Base-by-base conservation (phyloP, 2,329 filamentous ascomycete genomes). In the Trichoderma afroharzianum region DNA sequence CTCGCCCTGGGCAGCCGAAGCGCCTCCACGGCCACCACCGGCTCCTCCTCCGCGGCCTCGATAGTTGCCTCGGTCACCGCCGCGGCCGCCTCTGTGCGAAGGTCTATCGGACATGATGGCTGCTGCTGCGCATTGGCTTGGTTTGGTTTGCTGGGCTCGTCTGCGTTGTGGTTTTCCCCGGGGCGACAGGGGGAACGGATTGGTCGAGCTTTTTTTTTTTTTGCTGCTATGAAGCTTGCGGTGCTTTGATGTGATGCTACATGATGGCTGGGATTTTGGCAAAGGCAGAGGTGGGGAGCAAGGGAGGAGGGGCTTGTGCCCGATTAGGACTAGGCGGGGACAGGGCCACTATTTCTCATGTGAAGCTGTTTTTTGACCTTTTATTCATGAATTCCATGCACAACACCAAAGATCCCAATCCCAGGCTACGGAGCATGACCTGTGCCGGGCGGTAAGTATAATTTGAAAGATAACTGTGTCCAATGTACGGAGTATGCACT, bases 1-100 rank as follows among this genome's bases (percentile, higher is more conserved):
- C 83, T 97, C 93, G 76, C 87, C 83, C 74, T 88, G 84, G 73
- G 88, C 81, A 67, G 83, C 80, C n/a, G 78, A 79, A 47, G 79
- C 81, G 68, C 78, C 82, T 72, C 80, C 78, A 43, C 81, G 83
- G 71, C 84, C 87, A 73, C 84, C 87, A 73, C 83, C 80, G 76
- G 85, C 83, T 76, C 85, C 81, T 76, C 83, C 82, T 74, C 82
- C 83, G 76, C 81, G 80, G 61, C 81, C 82, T 74, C 82, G 83
- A 76, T 81, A 80, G 61, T 81, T 78, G 53, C 82, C 81, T 69
- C 83, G 80, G 69, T 83, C 81, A 72, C 81, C 80, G 74, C 85
- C 82, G 73, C 85, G 80, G 73, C 83, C 82, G 76, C 85, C 76
- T 80, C 85, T 82, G 74, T 86, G 81, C 69, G 81, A 80, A 71